These are phyloP conservation scores for Lepidium sativum DNA, from an alignment of 345 rosid species.

Conservation along the genomic window DNA sequence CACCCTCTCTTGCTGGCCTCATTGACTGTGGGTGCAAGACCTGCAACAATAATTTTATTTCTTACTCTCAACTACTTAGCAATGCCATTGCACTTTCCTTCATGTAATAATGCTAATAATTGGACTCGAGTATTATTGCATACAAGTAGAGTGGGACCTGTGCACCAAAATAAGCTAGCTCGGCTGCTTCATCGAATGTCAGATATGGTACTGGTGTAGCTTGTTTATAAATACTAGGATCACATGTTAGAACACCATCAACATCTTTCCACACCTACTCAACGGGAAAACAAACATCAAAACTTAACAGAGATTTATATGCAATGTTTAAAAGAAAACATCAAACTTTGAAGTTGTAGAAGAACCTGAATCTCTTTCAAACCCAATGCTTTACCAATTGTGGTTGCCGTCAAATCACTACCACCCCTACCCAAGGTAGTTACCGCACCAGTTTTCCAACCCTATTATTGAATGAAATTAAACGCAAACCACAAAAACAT, in stretches of 20 bases:
- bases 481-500: background rate
- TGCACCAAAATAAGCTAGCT: conserved; percentile 98
- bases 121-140: background rate
- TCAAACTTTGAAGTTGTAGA: background rate
- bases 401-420: conserved; percentile 97
- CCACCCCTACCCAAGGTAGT: conserved; percentile 99
- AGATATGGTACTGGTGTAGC: conserved; percentile 83
- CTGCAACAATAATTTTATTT: conserved; percentile 28
- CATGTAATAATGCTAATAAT: background rate
- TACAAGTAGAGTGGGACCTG: conserved; percentile 45
- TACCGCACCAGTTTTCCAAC: conserved; percentile 88
- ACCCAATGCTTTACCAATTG: conserved; percentile 92
- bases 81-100: background rate
- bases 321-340: background rate
- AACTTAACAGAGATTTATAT: background rate
- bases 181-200: conserved; percentile 98
- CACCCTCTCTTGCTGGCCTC: conserved; percentile 99
- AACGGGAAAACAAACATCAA: conserved; percentile 2
- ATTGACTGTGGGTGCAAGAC: conserved; percentile 98
- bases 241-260: conserved; percentile 98
- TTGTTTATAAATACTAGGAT: conserved; percentile 67
- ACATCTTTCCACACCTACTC: conserved; percentile 99
- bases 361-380: conserved; percentile 92
- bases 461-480: conserved; percentile 35
- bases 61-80: background rate